Percentiles rank a stretch among this genome's conserved stretches.
Evolutionary conservation across 2,329 filamentous ascomycete genomes (phyloP).

Genomic region (Aspergillus sp.): DNA sequence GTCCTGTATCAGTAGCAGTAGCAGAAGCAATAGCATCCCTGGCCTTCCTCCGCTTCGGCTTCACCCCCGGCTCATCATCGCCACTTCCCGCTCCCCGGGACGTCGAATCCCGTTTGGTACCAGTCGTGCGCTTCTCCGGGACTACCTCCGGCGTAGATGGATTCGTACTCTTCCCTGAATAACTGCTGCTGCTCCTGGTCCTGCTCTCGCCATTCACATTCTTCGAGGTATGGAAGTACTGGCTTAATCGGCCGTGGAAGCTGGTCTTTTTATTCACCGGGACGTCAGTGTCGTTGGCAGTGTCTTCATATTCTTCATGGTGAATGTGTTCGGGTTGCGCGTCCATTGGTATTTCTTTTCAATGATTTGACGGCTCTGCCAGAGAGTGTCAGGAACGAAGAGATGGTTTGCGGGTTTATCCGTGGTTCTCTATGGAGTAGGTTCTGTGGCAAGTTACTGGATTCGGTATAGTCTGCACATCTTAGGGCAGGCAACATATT

Average conservation of each 20-base stretch:
- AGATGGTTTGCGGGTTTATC: no score
- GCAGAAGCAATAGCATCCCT: neutral
- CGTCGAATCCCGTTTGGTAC: neutral
- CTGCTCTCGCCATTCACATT: neutral
- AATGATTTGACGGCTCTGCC: no score
- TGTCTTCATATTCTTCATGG: neutral
- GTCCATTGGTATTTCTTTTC: neutral
- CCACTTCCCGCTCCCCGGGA: neutral
- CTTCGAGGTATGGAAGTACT: conserved; percentile 21
- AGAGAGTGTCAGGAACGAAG: no score
- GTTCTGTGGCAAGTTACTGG: no score
- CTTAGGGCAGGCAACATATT: no score
- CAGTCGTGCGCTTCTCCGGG: neutral
- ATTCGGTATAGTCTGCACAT: no score
- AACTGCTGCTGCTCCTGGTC: no score
- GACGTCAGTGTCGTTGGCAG: conserved; percentile 11
- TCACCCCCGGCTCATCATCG: neutral
- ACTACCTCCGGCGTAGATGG: neutral
- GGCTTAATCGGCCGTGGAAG: conserved; percentile 30
- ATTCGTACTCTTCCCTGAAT: neutral
- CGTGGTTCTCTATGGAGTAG: no score
- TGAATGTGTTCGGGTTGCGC: neutral
- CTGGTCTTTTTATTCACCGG: conserved; percentile 27
- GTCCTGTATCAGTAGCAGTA: neutral
- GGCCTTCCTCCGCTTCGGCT: conserved; percentile 1